A percentile compares a stretch with the other conserved stretches of the same genome.
Conservation (phyloP, 441 rosid species). For the Theobroma grandiflorum region DNA sequence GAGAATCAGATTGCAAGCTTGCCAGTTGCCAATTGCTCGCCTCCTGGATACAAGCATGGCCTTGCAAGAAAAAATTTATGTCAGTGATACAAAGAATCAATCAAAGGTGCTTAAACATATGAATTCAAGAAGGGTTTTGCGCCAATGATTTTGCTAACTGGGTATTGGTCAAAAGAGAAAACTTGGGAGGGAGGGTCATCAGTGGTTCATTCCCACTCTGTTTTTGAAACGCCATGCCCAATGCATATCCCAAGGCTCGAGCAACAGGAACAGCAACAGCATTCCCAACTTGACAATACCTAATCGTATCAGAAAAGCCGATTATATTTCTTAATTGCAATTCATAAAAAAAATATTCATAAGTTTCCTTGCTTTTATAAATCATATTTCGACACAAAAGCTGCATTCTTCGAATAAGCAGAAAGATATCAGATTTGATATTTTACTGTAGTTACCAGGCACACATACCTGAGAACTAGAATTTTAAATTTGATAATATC, state of each 20-base stretch:
- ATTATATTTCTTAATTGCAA: not conserved
- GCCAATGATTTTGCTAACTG: constrained; percentile 46
- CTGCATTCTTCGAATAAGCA: not conserved
- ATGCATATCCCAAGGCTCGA: constrained; percentile 80
- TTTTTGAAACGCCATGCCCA: constrained; percentile 70
- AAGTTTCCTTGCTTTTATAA: not conserved
- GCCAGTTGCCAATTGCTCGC: not conserved
- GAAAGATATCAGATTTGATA: not conserved
- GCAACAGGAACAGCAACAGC: constrained; percentile 90
- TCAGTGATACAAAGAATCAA: not conserved
- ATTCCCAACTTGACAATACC: constrained; percentile 92
- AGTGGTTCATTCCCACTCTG: constrained; percentile 52
- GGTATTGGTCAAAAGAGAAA: constrained; percentile 68
- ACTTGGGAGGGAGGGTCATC: constrained; percentile 74
- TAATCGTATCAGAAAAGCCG: constrained; percentile 24
- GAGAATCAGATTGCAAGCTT: not conserved
- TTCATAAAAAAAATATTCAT: not conserved
- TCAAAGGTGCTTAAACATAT: not conserved
- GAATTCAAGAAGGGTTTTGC: not conserved
- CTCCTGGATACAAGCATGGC: not conserved
- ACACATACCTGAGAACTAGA: not conserved
- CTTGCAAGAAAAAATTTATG: not conserved
- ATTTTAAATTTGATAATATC: not conserved
- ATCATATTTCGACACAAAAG: not conserved
- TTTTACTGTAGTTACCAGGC: too few relatives aligned